phyloP scores from a whole-genome alignment of 139 green algal species.

The Limnomonas spitsbergensis region DNA sequence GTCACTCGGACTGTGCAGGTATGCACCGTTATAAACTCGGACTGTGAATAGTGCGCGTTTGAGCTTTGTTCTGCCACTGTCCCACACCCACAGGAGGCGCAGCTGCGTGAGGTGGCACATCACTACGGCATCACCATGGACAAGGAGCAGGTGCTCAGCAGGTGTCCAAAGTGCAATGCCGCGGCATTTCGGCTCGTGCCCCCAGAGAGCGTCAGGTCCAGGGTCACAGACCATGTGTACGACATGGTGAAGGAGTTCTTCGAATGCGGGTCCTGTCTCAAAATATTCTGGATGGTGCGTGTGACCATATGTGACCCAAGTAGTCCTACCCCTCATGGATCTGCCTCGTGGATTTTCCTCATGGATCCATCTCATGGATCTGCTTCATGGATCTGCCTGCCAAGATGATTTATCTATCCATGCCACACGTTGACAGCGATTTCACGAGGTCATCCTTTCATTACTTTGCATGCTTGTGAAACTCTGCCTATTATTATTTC shows the following conservation, averaged over 20 bases:
- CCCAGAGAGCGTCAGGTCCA: slow-evolving; percentile 15
- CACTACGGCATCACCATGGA: slow-evolving; percentile 45
- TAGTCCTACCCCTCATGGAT: too few species aligned
- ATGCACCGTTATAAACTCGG: too few species aligned
- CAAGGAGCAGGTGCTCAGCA: slow-evolving; percentile 31
- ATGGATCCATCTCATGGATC: too few species aligned
- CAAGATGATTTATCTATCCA: too few species aligned
- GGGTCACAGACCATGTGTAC: slow-evolving; percentile 27
- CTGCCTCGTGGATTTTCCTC: too few species aligned
- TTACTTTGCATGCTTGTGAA: too few species aligned
- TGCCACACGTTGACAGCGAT: too few species aligned
- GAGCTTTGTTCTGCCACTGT: not conserved
- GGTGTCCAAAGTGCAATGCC: slow-evolving; percentile 50
- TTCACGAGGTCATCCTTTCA: too few species aligned
- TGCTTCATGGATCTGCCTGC: too few species aligned
- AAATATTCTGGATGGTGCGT: slow-evolving; percentile 48
- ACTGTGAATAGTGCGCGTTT: not conserved
- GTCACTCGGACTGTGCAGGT: not conserved
- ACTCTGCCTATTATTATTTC: too few species aligned
- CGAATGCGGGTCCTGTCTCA: slow-evolving; percentile 35
- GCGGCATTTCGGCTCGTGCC: slow-evolving; percentile 41
- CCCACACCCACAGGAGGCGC: slow-evolving; percentile 9
- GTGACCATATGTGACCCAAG: too few species aligned
- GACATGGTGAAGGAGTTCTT: slow-evolving; percentile 50
- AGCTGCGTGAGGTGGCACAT: slow-evolving; percentile 46